Evolutionary conservation across 2,329 filamentous ascomycete species (phyloP), one percentile per base, ranked within the genome.

Genomic region (Arthrobotrys megalospora): DNA sequence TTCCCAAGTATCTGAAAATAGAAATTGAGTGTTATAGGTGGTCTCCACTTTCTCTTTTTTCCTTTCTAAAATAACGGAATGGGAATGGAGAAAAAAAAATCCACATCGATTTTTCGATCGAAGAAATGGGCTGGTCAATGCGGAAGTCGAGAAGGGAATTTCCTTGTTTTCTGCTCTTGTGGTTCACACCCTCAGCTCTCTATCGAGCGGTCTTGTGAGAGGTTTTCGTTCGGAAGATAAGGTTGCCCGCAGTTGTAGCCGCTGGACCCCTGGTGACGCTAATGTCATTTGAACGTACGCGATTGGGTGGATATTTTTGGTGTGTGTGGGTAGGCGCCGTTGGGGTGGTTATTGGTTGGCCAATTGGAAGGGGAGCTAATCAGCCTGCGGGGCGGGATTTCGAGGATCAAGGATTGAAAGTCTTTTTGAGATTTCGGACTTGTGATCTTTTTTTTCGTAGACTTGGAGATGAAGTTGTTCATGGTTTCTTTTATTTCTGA

Each of bases 241-340:
- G 55, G 55, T 43, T 60, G 55, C 55, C 55, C 55, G 36, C 55
- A 60, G 19, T 7, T 16, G 34, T 60, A 60, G 19, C 55, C 55
- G 55, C 55, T 60, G 55, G 34, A 60, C 55, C 55, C 55, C 55
- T 28, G 14, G 55, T 43, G 16, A 60, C 55, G 55, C 55, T 60
- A 60, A 63, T 62, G 43, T 58, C 36, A 75, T 47, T 63, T 67
- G 8, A 21, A 1, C 10, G 12, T 14, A 63, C 3, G 63, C 34
- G 52, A 75, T 75, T 75, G 70, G 70, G 38, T 66, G 50, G 48
- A 60, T 75, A 75, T 67, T 66, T 75, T 75, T 67, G 70, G 70
- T 75, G 70, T 75, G 70, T 75, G 70, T 75, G 70, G 70, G 70
- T 68, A 75, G 70, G 70, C 70, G 70, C 70, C 70, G 62, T 68